A percentile compares a stretch with the other conserved stretches of the same genome.
phyloP scores from a whole-genome alignment of 805 yeast genomes.

The Suhomyces xylopsoci region DNA sequence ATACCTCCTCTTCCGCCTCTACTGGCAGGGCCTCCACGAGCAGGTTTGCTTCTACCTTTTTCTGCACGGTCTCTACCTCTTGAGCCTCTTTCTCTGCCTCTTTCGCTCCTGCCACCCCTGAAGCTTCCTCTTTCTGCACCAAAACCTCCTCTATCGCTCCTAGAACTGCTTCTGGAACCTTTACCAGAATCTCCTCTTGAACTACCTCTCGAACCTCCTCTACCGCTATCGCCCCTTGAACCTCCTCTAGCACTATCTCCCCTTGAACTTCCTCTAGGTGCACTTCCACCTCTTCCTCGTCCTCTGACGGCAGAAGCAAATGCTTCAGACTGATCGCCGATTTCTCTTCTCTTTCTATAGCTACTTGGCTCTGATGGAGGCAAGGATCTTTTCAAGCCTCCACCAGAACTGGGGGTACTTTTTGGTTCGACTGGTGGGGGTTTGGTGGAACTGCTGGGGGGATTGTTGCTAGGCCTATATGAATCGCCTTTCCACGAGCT shows the following conservation, averaged over 20 bases:
- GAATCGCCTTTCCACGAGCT: slow-evolving; percentile 16
- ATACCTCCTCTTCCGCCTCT: neutral
- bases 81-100: slow-evolving; percentile 8
- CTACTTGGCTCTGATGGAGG: slow-evolving; percentile 11
- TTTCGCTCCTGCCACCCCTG: neutral
- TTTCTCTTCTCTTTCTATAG: slow-evolving; percentile 8
- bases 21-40: neutral
- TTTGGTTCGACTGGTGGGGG: neutral
- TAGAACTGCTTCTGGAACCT: neutral
- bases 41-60: neutral
- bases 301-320: neutral
- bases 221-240: slow-evolving; percentile 6
- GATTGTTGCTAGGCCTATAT: slow-evolving; percentile 4
- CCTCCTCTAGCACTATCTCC: neutral
- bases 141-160: slow-evolving; percentile 7
- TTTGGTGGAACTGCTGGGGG: neutral
- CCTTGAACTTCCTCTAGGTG: neutral
- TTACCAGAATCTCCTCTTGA: neutral
- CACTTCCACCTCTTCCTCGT: neutral
- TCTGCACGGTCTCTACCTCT: neutral
- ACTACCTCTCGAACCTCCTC: neutral
- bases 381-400: slow-evolving; percentile 6
- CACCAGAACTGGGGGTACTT: neutral
- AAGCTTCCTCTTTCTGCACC: slow-evolving; percentile 4
- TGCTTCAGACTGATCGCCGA: neutral